Evolutionary conservation across 768 basidiomycete genomes (phyloP).

Genomic region (Chlorophyllum brunneum): DNA sequence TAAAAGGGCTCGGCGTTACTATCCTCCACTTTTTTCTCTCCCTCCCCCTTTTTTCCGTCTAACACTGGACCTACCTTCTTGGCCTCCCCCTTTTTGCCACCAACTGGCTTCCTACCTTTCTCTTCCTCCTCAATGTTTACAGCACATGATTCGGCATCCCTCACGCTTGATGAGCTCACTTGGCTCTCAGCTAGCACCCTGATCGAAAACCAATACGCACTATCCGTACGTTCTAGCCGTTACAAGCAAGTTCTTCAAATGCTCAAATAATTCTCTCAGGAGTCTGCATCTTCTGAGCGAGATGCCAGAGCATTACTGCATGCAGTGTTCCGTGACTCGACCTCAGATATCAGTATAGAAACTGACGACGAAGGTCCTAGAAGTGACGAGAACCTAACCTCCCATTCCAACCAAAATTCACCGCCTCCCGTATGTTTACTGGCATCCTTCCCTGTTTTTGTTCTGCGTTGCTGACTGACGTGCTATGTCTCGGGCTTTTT

Average conservation of each 20-base stretch:
- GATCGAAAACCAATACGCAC: constrained; percentile 13
- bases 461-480: background rate
- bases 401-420: background rate
- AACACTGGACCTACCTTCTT: constrained; percentile 11
- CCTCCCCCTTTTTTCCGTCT: constrained; percentile 17
- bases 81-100: constrained; percentile 14
- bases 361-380: background rate
- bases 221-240: constrained; percentile 5
- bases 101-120: constrained; percentile 14
- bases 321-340: background rate
- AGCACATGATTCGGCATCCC: constrained; percentile 25
- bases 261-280: background rate
- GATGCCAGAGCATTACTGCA: background rate
- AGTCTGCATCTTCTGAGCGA: constrained; percentile 2
- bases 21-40: constrained; percentile 15
- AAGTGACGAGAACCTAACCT: background rate
- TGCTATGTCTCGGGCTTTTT: background rate
- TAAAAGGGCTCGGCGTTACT: constrained; percentile 14
- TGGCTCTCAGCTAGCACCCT: constrained; percentile 42
- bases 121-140: constrained; percentile 21
- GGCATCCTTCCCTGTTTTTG: background rate
- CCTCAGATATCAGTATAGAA: background rate
- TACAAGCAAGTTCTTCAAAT: too few relatives aligned
- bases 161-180: constrained; percentile 43
- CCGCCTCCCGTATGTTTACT: background rate